Percentiles rank a stretch among this genome's conserved stretches.
Evolutionary conservation across 2,329 filamentous ascomycete genomes (phyloP).

Genomic region (Plenodomus tracheiphilus): DNA sequence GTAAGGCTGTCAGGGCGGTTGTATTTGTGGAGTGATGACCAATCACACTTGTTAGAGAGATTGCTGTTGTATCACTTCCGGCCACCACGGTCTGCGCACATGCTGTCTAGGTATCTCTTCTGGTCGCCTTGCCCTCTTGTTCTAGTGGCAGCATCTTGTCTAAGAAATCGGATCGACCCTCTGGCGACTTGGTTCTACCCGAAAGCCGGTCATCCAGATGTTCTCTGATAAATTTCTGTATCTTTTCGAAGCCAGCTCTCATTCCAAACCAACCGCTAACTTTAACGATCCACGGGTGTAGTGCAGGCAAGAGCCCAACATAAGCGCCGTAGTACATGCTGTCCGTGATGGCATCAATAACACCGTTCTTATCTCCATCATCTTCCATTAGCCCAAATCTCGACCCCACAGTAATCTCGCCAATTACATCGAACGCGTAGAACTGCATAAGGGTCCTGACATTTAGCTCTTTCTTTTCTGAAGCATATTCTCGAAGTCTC

Average conservation of each 20-base stretch:
- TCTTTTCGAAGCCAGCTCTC: background rate
- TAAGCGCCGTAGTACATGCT: background rate
- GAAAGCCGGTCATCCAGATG: conserved; percentile 7
- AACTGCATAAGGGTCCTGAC: conserved; percentile 52
- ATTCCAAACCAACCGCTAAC: background rate
- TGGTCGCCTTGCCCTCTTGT: conserved; percentile 9
- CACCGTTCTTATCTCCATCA: conserved; percentile 7
- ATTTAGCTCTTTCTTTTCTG: conserved; percentile 39
- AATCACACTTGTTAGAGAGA: conserved; percentile 51
- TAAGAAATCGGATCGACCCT: conserved; percentile 12
- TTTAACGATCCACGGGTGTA: conserved; percentile 4
- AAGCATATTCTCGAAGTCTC: conserved; percentile 30
- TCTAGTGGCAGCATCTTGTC: conserved; percentile 16
- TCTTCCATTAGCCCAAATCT: conserved; percentile 19
- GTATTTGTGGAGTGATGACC: conserved; percentile 50
- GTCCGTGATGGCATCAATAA: conserved; percentile 7
- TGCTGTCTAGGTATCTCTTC: conserved; percentile 3
- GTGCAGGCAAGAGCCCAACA: conserved; percentile 9
- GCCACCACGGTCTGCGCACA: conserved; percentile 41
- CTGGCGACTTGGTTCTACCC: conserved; percentile 7
- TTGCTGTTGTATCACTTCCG: conserved; percentile 53
- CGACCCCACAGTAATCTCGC: conserved; percentile 51
- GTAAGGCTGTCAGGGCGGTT: conserved; percentile 16
- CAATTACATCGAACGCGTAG: conserved; percentile 58
- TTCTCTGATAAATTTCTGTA: background rate